Percentiles rank a stretch among this genome's conserved stretches.
Conservation (phyloP, 2,329 filamentous ascomycete species). For the Samsoniella hepiali region DNA sequence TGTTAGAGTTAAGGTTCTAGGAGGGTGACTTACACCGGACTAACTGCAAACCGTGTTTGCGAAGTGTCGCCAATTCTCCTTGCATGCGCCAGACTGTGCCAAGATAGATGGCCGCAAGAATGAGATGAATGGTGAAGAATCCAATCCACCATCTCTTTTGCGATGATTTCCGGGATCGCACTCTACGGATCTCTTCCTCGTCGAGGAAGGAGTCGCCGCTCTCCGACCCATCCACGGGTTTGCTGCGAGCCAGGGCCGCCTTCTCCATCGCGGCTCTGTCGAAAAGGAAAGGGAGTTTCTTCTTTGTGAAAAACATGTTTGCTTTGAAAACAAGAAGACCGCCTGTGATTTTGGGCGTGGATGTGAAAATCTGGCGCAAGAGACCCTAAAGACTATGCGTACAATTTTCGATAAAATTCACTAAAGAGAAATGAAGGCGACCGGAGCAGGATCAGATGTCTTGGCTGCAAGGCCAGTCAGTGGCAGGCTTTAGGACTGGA, state of each 20-base stretch:
- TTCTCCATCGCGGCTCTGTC: slow-evolving; percentile 10
- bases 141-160: slow-evolving; percentile 14
- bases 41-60: slow-evolving; percentile 8
- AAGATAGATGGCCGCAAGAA: neutral
- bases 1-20: no score
- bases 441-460: neutral
- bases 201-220: slow-evolving; percentile 16
- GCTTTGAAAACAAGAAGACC: no score
- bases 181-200: slow-evolving; percentile 13
- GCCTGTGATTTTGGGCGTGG: neutral
- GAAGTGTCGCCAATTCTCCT: neutral
- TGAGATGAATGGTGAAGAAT: neutral
- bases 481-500: neutral
- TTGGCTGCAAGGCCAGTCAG: no score
- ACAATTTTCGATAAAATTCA: neutral
- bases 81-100: neutral
- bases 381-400: neutral
- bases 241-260: neutral
- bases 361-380: no score
- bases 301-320: slow-evolving; percentile 16
- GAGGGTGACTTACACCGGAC: neutral
- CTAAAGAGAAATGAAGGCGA: neutral
- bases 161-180: neutral
- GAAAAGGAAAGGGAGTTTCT: slow-evolving; percentile 11
- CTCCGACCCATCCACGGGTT: slow-evolving; percentile 11